Conservation (phyloP, 495 filamentous ascomycete species). For the Trichoderma erinaceum region DNA sequence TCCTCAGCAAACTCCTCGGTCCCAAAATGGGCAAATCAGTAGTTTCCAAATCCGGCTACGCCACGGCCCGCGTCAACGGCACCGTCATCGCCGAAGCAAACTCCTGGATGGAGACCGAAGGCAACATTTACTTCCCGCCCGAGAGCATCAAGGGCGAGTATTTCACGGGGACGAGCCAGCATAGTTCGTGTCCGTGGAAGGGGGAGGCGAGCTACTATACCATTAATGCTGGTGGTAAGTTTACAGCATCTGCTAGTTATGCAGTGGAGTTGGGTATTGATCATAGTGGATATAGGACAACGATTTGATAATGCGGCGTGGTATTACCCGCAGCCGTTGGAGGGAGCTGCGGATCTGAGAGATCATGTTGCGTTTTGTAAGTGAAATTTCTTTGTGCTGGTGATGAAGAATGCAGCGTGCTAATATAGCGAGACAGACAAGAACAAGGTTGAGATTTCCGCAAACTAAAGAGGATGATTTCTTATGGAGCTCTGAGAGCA, state of each 20-base stretch:
- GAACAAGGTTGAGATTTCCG: slow-evolving; percentile 35
- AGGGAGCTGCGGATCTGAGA: slow-evolving; percentile 52
- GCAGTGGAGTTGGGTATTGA: not conserved
- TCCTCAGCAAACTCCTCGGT: not conserved
- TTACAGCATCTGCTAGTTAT: slow-evolving; percentile 5
- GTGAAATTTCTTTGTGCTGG: slow-evolving; percentile 21
- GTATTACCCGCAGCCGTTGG: slow-evolving; percentile 58
- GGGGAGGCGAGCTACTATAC: slow-evolving; percentile 64
- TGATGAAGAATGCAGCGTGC: not conserved
- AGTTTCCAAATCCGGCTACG: not conserved
- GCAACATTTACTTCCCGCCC: slow-evolving; percentile 61
- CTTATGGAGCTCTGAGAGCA: not conserved
- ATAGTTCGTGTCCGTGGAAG: slow-evolving; percentile 62
- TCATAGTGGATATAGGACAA: slow-evolving; percentile 29
- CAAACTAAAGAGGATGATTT: not conserved
- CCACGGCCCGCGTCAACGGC: slow-evolving; percentile 14
- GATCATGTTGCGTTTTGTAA: slow-evolving; percentile 63
- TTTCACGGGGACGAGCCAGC: slow-evolving; percentile 23
- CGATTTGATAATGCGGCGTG: slow-evolving; percentile 58
- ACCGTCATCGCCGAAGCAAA: slow-evolving; percentile 16
- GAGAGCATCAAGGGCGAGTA: slow-evolving; percentile 44
- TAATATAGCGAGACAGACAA: slow-evolving; percentile 30
- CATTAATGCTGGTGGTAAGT: slow-evolving; percentile 50
- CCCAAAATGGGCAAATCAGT: not conserved
- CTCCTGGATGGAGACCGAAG: slow-evolving; percentile 59